phyloP scores from a whole-genome alignment of 2,329 filamentous ascomycete genomes.

The Fusarium miscanthi region DNA sequence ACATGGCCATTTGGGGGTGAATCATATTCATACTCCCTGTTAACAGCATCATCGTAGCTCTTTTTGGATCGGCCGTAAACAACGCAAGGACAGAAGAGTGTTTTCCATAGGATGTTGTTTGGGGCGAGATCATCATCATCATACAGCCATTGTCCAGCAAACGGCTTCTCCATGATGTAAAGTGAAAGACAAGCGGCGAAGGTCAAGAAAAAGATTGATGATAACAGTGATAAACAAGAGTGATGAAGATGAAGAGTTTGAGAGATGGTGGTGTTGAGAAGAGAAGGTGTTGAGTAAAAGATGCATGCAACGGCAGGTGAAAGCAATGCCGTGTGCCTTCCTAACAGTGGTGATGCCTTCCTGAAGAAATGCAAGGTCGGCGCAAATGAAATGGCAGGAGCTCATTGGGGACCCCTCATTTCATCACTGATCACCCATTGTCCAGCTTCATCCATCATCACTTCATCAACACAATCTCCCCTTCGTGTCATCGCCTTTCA shows the following conservation, averaged over 20 bases:
- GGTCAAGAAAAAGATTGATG: slow-evolving; percentile 2
- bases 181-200: background rate
- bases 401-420: background rate
- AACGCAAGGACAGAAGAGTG: background rate
- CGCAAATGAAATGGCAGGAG: background rate
- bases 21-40: background rate
- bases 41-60: background rate
- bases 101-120: background rate
- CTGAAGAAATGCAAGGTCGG: background rate
- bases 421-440: background rate
- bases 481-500: background rate
- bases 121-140: background rate
- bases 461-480: background rate
- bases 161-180: background rate
- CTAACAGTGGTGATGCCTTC: background rate
- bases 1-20: background rate
- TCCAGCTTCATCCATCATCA: background rate
- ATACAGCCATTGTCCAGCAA: background rate
- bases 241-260: background rate
- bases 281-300: background rate
- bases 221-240: background rate
- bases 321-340: background rate
- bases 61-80: background rate
- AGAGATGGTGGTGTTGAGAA: background rate
- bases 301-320: background rate